Conservation (phyloP, 23 red algal genomes). For the Gracilariopsis chorda region DNA sequence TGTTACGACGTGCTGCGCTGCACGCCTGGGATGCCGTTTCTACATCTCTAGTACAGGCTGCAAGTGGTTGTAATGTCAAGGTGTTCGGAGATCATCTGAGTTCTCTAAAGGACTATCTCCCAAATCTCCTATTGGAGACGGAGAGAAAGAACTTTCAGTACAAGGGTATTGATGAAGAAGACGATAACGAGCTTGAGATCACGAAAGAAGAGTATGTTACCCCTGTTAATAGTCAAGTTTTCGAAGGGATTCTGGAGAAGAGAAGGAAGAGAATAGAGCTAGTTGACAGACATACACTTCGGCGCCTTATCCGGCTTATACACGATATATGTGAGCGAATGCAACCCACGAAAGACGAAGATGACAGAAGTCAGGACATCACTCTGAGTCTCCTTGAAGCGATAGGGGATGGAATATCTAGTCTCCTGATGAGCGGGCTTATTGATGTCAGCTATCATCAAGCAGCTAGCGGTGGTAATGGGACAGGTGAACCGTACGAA, state of each 20-base stretch:
- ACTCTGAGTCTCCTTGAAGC: not conserved
- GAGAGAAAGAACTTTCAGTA: conserved; percentile 36
- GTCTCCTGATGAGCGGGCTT: conserved; percentile 37
- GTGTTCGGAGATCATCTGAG: conserved; percentile 45
- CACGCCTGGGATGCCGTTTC: conserved; percentile 73
- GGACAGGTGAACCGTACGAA: conserved; percentile 17
- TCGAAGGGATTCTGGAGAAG: conserved; percentile 29
- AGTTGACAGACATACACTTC: conserved; percentile 49
- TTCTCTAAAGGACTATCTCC: conserved; percentile 18
- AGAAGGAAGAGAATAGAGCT: conserved; percentile 32
- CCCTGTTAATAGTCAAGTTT: conserved; percentile 14
- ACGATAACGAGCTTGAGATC: conserved; percentile 32
- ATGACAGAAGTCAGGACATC: conserved; percentile 24
- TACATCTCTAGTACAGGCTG: conserved; percentile 21
- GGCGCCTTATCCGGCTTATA: conserved; percentile 42
- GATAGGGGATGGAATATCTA: conserved; percentile 31
- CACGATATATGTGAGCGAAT: conserved; percentile 32
- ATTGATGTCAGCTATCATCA: conserved; percentile 61
- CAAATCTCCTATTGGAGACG: conserved; percentile 32
- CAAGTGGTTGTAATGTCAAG: conserved; percentile 42
- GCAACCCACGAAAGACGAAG: conserved; percentile 26
- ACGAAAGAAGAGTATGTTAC: conserved; percentile 53
- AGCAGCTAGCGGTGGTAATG: conserved; percentile 54
- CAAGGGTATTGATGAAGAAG: conserved; percentile 34
- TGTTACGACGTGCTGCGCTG: conserved; percentile 72